Conservation (phyloP, 1,284 basidiomycete species). For the Boletellus deceptivus region DNA sequence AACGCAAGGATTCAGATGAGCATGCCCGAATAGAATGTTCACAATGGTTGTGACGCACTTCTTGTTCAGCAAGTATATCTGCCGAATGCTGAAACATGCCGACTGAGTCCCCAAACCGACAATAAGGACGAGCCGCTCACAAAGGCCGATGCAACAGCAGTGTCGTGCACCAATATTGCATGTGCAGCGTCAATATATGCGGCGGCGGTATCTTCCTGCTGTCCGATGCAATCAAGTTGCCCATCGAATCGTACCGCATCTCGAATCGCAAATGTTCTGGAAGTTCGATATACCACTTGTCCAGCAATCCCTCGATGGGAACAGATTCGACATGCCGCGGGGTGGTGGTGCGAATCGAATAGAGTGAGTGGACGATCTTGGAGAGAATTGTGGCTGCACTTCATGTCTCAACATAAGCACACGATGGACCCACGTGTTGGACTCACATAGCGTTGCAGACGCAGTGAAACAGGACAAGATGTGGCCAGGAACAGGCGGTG, state of each 20-base stretch:
- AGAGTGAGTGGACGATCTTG: constrained; percentile 70
- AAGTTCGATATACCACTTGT: constrained; percentile 77
- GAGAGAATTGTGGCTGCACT: constrained; percentile 59
- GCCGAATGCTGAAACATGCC: constrained; percentile 23
- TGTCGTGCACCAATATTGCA: constrained; percentile 85
- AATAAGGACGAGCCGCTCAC: constrained; percentile 44
- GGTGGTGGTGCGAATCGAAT: constrained; percentile 61
- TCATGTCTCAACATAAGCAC: constrained; percentile 7
- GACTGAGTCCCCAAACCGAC: constrained; percentile 1
- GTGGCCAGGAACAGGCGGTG: constrained; percentile 44
- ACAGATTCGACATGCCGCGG: constrained; percentile 58
- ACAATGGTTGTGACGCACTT: constrained; percentile 22
- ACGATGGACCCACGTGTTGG: not conserved
- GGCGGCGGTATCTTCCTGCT: constrained; percentile 47
- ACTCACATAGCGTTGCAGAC: constrained; percentile 67
- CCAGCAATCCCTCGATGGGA: constrained; percentile 64
- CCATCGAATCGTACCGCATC: constrained; percentile 37
- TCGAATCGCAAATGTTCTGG: constrained; percentile 69
- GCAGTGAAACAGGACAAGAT: constrained; percentile 77
- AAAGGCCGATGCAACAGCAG: constrained; percentile 80
- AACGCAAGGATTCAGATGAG: constrained; percentile 4
- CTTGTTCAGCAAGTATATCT: constrained; percentile 25
- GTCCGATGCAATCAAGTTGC: constrained; percentile 21
- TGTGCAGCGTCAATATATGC: constrained; percentile 74
- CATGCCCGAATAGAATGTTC: constrained; percentile 15